Evolutionary conservation across 2,329 filamentous ascomycete species (phyloP).

Genomic region (Iodosphaeria phyllophila): DNA sequence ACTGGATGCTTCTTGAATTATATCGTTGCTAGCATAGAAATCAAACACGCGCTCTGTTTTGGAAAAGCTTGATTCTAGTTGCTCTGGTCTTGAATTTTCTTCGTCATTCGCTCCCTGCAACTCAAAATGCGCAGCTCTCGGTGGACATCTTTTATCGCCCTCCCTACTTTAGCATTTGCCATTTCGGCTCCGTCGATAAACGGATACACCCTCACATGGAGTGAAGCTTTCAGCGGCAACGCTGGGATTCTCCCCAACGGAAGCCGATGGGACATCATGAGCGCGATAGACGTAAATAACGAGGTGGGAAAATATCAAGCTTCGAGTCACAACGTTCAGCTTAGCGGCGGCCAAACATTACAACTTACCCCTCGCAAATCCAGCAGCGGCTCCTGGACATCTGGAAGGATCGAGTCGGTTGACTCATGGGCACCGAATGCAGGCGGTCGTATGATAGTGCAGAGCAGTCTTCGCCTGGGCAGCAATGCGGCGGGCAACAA

Average conservation of each 20-base stretch:
- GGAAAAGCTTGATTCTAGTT: no score
- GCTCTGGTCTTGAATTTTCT: no score
- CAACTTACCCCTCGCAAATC: conserved; percentile 28
- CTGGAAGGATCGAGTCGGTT: conserved; percentile 27
- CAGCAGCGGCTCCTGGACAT: conserved; percentile 23
- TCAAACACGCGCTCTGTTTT: no score
- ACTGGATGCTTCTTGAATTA: no score
- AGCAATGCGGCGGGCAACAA: conserved; percentile 17
- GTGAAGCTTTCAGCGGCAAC: conserved; percentile 18
- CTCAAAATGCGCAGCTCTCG: no score
- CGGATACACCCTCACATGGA: conserved; percentile 1
- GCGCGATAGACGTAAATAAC: conserved; percentile 24
- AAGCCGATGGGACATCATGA: conserved; percentile 26
- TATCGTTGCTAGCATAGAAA: no score
- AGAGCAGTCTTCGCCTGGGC: conserved; percentile 26
- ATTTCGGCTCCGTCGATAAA: background rate
- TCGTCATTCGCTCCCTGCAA: no score
- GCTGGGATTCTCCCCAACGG: conserved; percentile 18
- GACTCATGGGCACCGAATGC: conserved; percentile 23
- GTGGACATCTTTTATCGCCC: no score
- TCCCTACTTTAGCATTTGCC: no score
- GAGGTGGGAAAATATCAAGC: conserved; percentile 28
- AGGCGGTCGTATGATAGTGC: conserved; percentile 21
- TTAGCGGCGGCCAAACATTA: conserved; percentile 29
- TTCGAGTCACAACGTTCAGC: conserved; percentile 25